These are phyloP conservation scores for Alloteropsis semialata DNA, from an alignment of 176 grass and related monocot species.

Conservation along the genomic window DNA sequence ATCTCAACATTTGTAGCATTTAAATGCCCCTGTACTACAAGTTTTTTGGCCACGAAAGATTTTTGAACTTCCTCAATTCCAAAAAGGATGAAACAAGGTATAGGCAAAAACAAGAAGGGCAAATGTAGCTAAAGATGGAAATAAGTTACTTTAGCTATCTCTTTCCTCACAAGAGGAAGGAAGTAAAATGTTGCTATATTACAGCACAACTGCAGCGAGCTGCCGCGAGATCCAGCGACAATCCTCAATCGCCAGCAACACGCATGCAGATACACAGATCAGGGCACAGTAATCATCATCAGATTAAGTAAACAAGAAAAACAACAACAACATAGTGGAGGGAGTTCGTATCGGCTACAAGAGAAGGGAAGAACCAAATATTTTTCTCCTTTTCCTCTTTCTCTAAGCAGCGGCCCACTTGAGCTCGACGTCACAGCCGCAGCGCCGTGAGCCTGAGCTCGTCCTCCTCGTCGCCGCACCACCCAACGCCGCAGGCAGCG, in stretches of 20 bases:
- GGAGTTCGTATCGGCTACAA: conserved; percentile 27
- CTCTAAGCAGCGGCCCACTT: conserved; percentile 11
- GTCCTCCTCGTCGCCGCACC: conserved; percentile 26
- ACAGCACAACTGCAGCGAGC: conserved; percentile 36
- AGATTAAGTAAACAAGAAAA: conserved; percentile 43
- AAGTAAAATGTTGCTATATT: conserved; percentile 55
- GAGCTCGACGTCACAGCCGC: conserved; percentile 38
- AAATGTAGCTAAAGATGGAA: conserved; percentile 30
- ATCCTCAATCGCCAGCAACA: conserved; percentile 20
- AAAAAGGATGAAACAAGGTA: background rate
- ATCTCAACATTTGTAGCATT: conserved; percentile 9
- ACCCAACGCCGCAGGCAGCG: background rate
- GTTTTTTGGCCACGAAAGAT: background rate
- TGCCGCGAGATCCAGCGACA: background rate
- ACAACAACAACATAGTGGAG: background rate
- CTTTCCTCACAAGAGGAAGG: conserved; percentile 27
- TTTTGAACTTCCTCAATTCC: background rate
- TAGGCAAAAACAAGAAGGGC: background rate
- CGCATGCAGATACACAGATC: conserved; percentile 21
- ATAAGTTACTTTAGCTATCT: conserved; percentile 46
- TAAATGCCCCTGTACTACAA: background rate
- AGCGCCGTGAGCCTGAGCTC: conserved; percentile 55
- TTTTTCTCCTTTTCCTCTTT: conserved; percentile 61
- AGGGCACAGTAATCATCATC: conserved; percentile 32
- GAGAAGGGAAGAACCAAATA: conserved; percentile 65